A percentile compares a stretch with the other conserved stretches of the same genome.
phyloP scores from a whole-genome alignment of 441 rosid genomes.

The Capsella rubella region DNA sequence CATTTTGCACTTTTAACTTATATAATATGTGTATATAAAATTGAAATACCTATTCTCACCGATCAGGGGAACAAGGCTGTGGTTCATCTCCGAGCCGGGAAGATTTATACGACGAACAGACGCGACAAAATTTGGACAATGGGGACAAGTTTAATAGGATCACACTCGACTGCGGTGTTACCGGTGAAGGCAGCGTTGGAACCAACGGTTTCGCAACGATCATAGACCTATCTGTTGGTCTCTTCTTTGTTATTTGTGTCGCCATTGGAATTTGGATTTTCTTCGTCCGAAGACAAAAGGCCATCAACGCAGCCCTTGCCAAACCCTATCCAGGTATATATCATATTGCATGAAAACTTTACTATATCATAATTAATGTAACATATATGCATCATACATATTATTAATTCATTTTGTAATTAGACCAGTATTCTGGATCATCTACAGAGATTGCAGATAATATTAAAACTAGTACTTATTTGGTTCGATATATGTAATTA shows the following conservation, averaged over 20 bases:
- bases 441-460: too few relatives aligned
- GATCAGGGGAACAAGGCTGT: not conserved
- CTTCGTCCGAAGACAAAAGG: conserved; percentile 9
- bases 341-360: not conserved
- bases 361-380: too few relatives aligned
- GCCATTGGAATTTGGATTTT: conserved; percentile 22
- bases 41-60: not conserved
- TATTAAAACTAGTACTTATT: too few relatives aligned
- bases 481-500: not conserved
- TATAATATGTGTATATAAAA: not conserved
- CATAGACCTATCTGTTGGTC: not conserved
- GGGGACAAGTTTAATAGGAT: not conserved
- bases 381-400: too few relatives aligned
- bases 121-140: not conserved
- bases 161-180: not conserved
- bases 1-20: not conserved
- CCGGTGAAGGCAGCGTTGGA: not conserved
- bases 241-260: conserved; percentile 5
- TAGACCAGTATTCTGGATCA: too few relatives aligned
- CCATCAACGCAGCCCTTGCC: conserved; percentile 8
- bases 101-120: not conserved
- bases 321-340: not conserved
- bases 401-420: too few relatives aligned
- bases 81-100: not conserved
- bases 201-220: not conserved